Evolutionary conservation across 2,329 filamentous ascomycete species (phyloP).

Genomic region (Botrytis hyacinthi): DNA sequence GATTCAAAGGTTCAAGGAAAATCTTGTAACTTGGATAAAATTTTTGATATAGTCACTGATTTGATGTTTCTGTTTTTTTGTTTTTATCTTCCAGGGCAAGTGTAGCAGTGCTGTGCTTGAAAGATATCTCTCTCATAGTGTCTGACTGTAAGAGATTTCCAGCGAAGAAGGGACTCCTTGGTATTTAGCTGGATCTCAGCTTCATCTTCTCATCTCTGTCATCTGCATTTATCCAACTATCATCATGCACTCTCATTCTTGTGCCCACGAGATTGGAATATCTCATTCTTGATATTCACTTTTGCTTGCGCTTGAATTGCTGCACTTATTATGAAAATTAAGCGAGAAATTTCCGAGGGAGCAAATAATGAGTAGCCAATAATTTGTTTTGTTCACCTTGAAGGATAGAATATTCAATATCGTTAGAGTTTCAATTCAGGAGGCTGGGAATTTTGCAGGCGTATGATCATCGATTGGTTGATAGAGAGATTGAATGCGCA

Average conservation of each 20-base stretch:
- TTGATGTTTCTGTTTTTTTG: not conserved
- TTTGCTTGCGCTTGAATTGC: not conserved
- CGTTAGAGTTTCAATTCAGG: not conserved
- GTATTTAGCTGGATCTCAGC: too few relatives aligned
- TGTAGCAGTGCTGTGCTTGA: not conserved
- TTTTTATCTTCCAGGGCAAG: not conserved
- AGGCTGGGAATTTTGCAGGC: not conserved
- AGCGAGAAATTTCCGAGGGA: not conserved
- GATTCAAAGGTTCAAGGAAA: not conserved
- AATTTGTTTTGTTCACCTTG: not conserved
- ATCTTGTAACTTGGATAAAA: not conserved
- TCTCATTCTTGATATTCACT: not conserved
- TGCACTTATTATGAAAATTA: not conserved
- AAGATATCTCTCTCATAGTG: not conserved
- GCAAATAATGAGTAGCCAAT: not conserved
- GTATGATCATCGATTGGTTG: not conserved
- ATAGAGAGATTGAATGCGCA: not conserved
- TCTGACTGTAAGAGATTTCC: not conserved
- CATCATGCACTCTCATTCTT: not conserved
- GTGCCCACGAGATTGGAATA: not conserved
- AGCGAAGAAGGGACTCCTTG: not conserved
- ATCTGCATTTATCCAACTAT: too few relatives aligned
- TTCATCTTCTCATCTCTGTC: not conserved
- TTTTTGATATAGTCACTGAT: not conserved
- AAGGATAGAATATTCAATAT: not conserved